phyloP scores from a whole-genome alignment of 768 basidiomycete species.

The Tylopilus felleus region DNA sequence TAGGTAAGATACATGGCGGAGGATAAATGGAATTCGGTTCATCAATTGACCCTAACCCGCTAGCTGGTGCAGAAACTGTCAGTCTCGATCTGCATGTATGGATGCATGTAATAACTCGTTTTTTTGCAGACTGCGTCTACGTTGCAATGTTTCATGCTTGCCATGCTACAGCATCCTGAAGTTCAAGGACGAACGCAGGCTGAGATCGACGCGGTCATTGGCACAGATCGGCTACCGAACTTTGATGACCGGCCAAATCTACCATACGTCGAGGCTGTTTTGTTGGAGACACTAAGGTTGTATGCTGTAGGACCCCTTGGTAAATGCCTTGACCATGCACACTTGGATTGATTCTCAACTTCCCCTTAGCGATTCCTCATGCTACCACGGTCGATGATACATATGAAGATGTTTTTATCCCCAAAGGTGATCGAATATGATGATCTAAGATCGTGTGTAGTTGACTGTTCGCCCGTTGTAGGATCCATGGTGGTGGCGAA shows the following conservation, averaged over 20 bases:
- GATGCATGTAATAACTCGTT: background rate
- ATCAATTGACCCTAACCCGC: background rate
- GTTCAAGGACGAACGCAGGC: constrained; percentile 29
- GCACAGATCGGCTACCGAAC: constrained; percentile 25
- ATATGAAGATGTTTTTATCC: constrained; percentile 20
- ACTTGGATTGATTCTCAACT: background rate
- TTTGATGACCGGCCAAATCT: constrained; percentile 22
- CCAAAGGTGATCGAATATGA: constrained; percentile 4
- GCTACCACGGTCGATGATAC: constrained; percentile 18
- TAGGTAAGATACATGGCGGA: constrained; percentile 11
- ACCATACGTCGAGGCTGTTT: constrained; percentile 30
- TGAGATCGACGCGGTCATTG: constrained; percentile 31
- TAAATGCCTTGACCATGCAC: background rate
- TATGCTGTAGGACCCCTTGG: constrained; percentile 27
- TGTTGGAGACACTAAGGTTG: constrained; percentile 30
- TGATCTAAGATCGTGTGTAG: too few relatives aligned
- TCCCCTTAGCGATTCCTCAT: constrained; percentile 14
- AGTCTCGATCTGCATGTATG: background rate
- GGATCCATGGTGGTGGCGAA: constrained; percentile 13
- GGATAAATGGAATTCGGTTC: background rate
- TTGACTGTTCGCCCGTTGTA: too few relatives aligned
- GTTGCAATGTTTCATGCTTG: constrained; percentile 27
- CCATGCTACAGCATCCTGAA: constrained; percentile 31
- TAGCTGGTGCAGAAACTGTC: constrained; percentile 22
- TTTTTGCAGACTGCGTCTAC: constrained; percentile 10